Evolutionary conservation across 2,329 filamentous ascomycete genomes (phyloP).

Genomic region (Arthrobotrys iridis): DNA sequence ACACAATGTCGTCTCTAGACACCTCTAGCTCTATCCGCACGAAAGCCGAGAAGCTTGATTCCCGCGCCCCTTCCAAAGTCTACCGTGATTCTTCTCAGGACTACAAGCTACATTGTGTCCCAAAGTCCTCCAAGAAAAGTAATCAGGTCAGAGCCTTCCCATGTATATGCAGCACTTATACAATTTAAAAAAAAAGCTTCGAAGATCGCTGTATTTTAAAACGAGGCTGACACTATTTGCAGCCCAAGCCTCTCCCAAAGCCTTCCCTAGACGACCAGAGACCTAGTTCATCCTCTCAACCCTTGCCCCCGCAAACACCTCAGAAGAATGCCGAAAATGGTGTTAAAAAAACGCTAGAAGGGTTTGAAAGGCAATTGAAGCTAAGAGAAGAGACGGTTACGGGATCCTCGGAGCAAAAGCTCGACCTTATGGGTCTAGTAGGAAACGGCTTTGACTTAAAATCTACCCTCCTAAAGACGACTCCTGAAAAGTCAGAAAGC

Average conservation of each 20-base stretch:
- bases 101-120: constrained; percentile 43
- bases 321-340: constrained; percentile 7
- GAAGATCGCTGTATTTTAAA: background rate
- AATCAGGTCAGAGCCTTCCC: constrained; percentile 8
- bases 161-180: background rate
- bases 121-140: constrained; percentile 18
- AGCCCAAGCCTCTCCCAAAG: constrained; percentile 45
- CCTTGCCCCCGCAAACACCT: background rate
- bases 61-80: background rate
- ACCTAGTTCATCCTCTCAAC: background rate
- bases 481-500: constrained; percentile 8
- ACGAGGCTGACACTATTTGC: background rate
- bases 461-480: background rate
- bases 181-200: background rate
- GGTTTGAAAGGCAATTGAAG: constrained; percentile 35
- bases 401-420: background rate
- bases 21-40: background rate
- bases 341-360: constrained; percentile 17
- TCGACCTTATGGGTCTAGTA: background rate
- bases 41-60: background rate
- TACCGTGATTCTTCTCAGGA: background rate
- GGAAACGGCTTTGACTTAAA: background rate
- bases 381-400: background rate
- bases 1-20: constrained; percentile 22
- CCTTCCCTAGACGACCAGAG: background rate